Evolutionary conservation across 441 rosid species (phyloP).

Genomic region (Cnidoscolus chayamansa): DNA sequence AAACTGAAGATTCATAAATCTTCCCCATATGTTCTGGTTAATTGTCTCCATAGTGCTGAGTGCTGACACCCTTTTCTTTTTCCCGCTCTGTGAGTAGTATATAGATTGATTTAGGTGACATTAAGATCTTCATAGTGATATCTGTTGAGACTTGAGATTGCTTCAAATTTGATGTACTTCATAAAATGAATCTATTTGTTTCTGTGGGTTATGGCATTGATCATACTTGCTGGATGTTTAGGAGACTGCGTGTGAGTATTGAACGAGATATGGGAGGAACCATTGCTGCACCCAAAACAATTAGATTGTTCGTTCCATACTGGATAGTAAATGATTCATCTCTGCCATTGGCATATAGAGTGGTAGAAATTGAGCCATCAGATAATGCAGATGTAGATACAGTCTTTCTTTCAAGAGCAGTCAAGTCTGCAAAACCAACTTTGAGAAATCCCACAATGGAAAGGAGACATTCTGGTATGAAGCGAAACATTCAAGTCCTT

Average conservation of each 20-base stretch:
- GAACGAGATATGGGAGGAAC: conserved; percentile 96
- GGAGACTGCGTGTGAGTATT: conserved; percentile 92
- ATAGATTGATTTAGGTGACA: background rate
- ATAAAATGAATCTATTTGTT: background rate
- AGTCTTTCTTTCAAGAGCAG: conserved; percentile 57
- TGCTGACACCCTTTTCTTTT: background rate
- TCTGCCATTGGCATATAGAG: conserved; percentile 73
- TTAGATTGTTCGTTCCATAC: conserved; percentile 92
- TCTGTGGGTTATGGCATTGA: background rate
- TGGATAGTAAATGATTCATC: conserved; percentile 89
- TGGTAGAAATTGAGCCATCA: conserved; percentile 82
- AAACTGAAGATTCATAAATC: background rate
- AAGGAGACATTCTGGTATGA: conserved; percentile 46
- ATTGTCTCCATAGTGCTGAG: background rate
- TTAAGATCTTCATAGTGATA: background rate
- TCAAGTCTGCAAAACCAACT: conserved; percentile 60
- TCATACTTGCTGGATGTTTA: conserved; percentile 33
- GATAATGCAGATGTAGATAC: conserved; percentile 69
- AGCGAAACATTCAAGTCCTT: conserved; percentile 69
- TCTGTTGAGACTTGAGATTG: background rate
- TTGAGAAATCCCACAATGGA: conserved; percentile 59
- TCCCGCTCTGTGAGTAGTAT: background rate
- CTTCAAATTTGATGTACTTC: background rate
- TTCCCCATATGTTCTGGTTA: background rate
- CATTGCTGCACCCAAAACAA: conserved; percentile 72